Percentiles rank a stretch among this genome's conserved stretches.
Conservation (phyloP, 176 grass and related monocot genomes). For the Hsuehochloa calcarea region DNA sequence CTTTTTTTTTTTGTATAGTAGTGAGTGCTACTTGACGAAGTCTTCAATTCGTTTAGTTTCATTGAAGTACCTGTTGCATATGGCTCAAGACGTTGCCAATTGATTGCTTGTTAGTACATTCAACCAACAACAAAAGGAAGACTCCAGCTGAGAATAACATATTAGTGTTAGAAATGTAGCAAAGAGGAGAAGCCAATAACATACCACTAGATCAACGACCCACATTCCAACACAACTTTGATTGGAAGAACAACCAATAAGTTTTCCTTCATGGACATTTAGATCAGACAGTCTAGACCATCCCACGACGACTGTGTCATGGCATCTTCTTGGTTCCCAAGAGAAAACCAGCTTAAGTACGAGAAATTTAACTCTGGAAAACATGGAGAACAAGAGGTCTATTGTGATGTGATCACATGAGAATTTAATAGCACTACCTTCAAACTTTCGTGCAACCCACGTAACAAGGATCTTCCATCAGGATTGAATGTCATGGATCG, state of each 20-base stretch:
- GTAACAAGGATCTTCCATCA: slow-evolving; percentile 87
- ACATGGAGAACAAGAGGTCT: slow-evolving; percentile 10
- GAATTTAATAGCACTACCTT: slow-evolving; percentile 58
- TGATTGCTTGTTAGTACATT: slow-evolving; percentile 3
- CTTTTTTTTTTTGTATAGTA: too few species aligned
- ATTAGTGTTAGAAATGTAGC: too few species aligned
- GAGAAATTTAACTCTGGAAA: slow-evolving; percentile 34
- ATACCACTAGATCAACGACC: too few species aligned
- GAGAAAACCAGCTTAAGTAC: slow-evolving; percentile 69
- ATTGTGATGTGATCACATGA: not conserved
- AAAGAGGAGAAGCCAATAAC: too few species aligned
- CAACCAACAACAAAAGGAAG: too few species aligned
- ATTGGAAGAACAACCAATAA: slow-evolving; percentile 65
- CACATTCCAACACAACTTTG: too few species aligned
- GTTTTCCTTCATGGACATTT: slow-evolving; percentile 96
- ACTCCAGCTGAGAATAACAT: too few species aligned
- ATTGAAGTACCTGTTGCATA: slow-evolving; percentile 56
- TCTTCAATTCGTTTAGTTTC: slow-evolving; percentile 67
- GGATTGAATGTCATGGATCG: slow-evolving; percentile 98
- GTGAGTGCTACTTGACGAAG: slow-evolving; percentile 35
- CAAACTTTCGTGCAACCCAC: slow-evolving; percentile 91
- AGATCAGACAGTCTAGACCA: slow-evolving; percentile 98
- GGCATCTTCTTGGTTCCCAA: slow-evolving; percentile 94
- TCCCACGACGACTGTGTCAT: slow-evolving; percentile 92
- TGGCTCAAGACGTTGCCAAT: slow-evolving; percentile 79